phyloP scores from a whole-genome alignment of 805 yeast species.

The Torulaspora quercuum region DNA sequence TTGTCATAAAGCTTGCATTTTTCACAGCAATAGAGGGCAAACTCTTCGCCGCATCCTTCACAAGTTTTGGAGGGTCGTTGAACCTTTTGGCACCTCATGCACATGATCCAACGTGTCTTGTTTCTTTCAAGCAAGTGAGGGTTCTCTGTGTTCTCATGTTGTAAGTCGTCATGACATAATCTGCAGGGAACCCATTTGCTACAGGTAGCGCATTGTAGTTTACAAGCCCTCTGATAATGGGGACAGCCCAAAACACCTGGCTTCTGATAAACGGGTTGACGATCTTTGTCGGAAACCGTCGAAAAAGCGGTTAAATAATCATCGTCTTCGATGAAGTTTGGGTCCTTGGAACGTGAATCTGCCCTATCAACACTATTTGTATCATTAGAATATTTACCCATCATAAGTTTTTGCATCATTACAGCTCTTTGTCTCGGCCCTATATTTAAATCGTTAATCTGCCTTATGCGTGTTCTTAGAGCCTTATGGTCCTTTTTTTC shows the following conservation, averaged over 20 bases:
- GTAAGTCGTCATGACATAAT: conserved; percentile 74
- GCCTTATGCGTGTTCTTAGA: conserved; percentile 18
- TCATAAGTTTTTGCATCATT: conserved; percentile 62
- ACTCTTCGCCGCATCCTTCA: conserved; percentile 56
- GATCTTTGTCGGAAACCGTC: conserved; percentile 47
- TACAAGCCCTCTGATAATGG: conserved; percentile 82
- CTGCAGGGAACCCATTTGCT: conserved; percentile 75
- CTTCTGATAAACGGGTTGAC: conserved; percentile 47
- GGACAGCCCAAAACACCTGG: conserved; percentile 62
- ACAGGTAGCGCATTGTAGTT: conserved; percentile 76
- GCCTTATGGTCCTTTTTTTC: conserved; percentile 19
- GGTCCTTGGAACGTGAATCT: conserved; percentile 7
- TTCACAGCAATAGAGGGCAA: conserved; percentile 75
- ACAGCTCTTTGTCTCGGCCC: conserved; percentile 19
- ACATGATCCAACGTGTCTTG: conserved; percentile 64
- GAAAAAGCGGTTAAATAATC: conserved; percentile 36
- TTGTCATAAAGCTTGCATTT: conserved; percentile 81
- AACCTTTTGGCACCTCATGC: conserved; percentile 75
- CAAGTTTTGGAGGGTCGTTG: conserved; percentile 74
- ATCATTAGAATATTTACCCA: conserved; percentile 48
- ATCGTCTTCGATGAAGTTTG: conserved; percentile 22
- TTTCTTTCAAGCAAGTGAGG: conserved; percentile 58
- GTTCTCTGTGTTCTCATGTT: conserved; percentile 19
- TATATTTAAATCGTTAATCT: conserved; percentile 18
- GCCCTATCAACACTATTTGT: conserved; percentile 23